These are phyloP conservation scores for Wallacemonas sp. DNA, from an alignment of 208 protist species.

Conservation along the genomic window DNA sequence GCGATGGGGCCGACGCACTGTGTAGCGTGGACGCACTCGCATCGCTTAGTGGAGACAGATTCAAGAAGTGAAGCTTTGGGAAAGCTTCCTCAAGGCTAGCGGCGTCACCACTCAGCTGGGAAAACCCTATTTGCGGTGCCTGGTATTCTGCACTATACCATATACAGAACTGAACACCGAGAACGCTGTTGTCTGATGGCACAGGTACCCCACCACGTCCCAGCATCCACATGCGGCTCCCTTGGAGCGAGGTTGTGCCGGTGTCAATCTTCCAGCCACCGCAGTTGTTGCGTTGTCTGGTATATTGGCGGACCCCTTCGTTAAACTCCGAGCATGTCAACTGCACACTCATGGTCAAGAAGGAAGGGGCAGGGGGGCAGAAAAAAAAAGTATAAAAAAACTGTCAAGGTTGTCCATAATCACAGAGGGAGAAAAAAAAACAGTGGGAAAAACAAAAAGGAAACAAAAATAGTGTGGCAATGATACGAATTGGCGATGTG, in stretches of 20 bases:
- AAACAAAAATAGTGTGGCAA: background rate
- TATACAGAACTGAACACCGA: background rate
- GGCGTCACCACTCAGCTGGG: background rate
- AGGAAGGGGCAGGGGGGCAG: background rate
- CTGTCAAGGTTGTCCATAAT: too few relatives aligned
- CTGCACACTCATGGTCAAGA: background rate
- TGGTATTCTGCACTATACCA: background rate
- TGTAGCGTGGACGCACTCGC: background rate
- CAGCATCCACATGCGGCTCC: background rate
- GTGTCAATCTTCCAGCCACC: background rate
- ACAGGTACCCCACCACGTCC: background rate
- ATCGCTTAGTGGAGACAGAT: background rate
- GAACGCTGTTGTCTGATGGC: too few relatives aligned
- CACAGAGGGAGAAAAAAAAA: too few relatives aligned
- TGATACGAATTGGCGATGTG: too few relatives aligned
- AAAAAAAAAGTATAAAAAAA: background rate
- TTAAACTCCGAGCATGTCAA: background rate
- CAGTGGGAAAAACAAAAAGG: constrained; percentile 5
- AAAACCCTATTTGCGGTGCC: background rate
- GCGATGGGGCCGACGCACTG: background rate
- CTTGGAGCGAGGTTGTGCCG: background rate
- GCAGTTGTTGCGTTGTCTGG: background rate
- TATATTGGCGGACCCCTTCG: background rate
- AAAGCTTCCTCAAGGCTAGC: background rate
- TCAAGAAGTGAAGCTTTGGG: background rate